A percentile compares a stretch with the other conserved stretches of the same genome.
Evolutionary conservation across 2,329 filamentous ascomycete genomes (phyloP).

Genomic region (Talaromyces funiculosus): DNA sequence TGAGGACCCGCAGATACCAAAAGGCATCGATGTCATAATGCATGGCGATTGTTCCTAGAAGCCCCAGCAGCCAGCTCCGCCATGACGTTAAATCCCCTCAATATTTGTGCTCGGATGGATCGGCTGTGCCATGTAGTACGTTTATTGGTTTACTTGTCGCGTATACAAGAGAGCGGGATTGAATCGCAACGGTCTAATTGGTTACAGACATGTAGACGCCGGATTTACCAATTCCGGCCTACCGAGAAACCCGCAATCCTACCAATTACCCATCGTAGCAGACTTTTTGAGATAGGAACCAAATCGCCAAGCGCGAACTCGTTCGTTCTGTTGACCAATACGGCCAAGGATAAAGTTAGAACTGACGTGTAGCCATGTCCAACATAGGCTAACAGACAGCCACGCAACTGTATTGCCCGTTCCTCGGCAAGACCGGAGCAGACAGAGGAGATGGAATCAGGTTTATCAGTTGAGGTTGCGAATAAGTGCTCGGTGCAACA

Average conservation of each 20-base stretch:
- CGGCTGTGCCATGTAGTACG: background rate
- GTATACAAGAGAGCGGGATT: background rate
- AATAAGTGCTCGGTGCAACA: background rate
- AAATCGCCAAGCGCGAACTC: background rate
- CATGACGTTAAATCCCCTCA: background rate
- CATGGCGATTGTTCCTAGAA: constrained; percentile 40
- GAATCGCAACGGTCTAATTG: background rate
- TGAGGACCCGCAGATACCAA: constrained; percentile 47
- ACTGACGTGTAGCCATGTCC: background rate
- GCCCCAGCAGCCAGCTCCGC: constrained; percentile 56
- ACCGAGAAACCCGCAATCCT: background rate
- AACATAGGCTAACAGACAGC: background rate
- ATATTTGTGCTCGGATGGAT: background rate
- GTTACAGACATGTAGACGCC: background rate
- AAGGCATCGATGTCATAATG: background rate
- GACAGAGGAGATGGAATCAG: background rate
- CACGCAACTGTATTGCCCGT: background rate
- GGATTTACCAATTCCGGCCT: background rate
- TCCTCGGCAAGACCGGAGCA: background rate
- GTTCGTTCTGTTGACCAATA: background rate
- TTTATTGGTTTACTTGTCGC: background rate
- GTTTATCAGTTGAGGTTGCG: background rate
- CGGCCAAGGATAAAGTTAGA: background rate
- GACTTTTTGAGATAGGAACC: background rate
- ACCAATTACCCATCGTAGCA: background rate